Base-by-base conservation (phyloP, 352 stramenopile species). In the Aphanomyces invadans region DNA sequence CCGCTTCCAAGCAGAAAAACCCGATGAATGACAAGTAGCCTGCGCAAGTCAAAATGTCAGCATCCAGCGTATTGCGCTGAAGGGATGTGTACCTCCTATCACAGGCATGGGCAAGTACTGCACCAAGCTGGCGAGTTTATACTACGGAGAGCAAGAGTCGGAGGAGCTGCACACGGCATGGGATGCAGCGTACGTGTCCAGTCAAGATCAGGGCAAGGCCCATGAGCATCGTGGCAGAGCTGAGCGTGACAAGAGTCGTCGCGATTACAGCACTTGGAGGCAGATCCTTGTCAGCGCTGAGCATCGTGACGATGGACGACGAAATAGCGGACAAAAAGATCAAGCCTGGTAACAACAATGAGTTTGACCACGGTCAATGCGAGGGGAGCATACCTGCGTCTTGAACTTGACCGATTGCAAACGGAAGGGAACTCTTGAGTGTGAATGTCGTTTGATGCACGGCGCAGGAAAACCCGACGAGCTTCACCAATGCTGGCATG, bases 21-120 rank as follows among this genome's bases (percentile, higher is more conserved):
- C 96, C 96, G 45, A 98, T 97, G 67, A 93, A 98, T 23, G 94
- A 95, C 42, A 99, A 78, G 78, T 99, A 99, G 5, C 96, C 96
- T 46, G 29, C 5, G 61, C 25, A 51, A n/a, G n/a, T n/a, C n/a
- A n/a, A n/a, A n/a, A n/a, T n/a, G n/a, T n/a, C n/a, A n/a, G n/a
- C n/a, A n/a, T n/a, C n/a, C n/a, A n/a, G n/a, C n/a, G n/a, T n/a
- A n/a, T n/a, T n/a, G n/a, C n/a, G n/a, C n/a, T n/a, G 36, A 42
- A 42, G 36, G 15, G 36, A 15, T 7, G 36, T 42, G 29, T 49
- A 69, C 62, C 62, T 52, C 90, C 95, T 26, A 99, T 88, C 7
- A 98, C 96, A 33, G 88, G 92, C 29, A 95, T 96, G 2, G 96
- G 96, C 12, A 99, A 77, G 62, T 98, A 92, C 72, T 98, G 94